Evolutionary conservation across 257 asterid species (phyloP).

Genomic region (Nicotiana knightiana): DNA sequence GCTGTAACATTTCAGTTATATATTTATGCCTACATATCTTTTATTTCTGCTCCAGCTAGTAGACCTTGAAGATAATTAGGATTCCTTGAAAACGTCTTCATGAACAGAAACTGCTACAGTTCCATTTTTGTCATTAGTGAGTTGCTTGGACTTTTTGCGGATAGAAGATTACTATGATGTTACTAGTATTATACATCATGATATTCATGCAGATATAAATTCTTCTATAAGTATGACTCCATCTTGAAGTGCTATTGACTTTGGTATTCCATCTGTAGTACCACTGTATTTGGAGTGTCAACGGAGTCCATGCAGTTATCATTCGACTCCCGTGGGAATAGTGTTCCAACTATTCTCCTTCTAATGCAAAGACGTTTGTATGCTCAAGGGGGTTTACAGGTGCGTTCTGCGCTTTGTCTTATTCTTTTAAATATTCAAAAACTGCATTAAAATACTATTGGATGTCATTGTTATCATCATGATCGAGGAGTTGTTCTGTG

Average conservation of each 20-base stretch:
- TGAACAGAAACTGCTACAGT: not conserved
- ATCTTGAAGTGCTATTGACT: constrained; percentile 13
- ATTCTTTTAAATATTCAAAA: not conserved
- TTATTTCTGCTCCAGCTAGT: not conserved
- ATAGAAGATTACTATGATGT: not conserved
- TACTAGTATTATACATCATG: not conserved
- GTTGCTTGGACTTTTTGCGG: not conserved
- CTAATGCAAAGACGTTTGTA: constrained; percentile 84
- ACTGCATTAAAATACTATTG: not conserved
- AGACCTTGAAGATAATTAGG: not conserved
- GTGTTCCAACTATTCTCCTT: constrained; percentile 85
- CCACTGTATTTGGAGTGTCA: constrained; percentile 98
- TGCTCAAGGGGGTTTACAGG: constrained; percentile 89
- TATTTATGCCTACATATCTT: not conserved
- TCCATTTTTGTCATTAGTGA: not conserved
- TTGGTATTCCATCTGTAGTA: constrained; percentile 42
- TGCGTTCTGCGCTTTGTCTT: constrained; percentile 5
- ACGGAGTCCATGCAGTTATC: constrained; percentile 98
- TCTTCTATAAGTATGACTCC: not conserved
- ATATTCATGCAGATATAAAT: not conserved
- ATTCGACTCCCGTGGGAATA: constrained; percentile 80
- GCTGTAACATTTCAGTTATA: not conserved
- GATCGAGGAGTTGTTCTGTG: not conserved
- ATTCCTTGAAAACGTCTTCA: not conserved
- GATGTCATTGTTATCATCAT: not conserved